These are phyloP conservation scores for Astrothelium macrocarpum DNA, from an alignment of 495 filamentous ascomycete genomes.

Conservation along the genomic window DNA sequence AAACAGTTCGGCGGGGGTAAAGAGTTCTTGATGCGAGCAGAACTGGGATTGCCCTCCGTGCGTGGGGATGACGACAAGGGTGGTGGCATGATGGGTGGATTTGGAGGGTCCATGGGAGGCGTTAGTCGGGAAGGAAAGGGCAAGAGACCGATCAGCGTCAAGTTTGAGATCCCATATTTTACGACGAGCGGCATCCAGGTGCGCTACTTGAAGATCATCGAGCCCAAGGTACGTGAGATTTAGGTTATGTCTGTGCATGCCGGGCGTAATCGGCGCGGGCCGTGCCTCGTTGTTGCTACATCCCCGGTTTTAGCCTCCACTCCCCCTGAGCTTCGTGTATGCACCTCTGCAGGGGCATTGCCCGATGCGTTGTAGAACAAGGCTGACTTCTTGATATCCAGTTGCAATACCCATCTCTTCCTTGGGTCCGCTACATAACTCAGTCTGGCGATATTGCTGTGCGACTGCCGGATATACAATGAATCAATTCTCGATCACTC, in stretches of 20 bases:
- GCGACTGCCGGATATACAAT: conserved; percentile 67
- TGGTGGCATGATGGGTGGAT: conserved; percentile 92
- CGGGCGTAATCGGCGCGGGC: background rate
- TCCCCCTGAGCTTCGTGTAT: background rate
- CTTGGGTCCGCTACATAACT: conserved; percentile 98
- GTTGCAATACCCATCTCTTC: conserved; percentile 87
- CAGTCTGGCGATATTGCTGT: conserved; percentile 94
- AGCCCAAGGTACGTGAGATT: conserved; percentile 74
- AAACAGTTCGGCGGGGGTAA: conserved; percentile 98
- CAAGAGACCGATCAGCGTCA: conserved; percentile 94
- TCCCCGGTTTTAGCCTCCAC: conserved; percentile 5
- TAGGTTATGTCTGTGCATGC: conserved; percentile 8
- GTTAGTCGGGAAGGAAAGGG: conserved; percentile 53
- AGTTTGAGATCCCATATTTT: conserved; percentile 99
- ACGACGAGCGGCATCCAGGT: conserved; percentile 98
- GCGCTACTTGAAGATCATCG: conserved; percentile 97
- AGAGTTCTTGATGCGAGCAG: conserved; percentile 99
- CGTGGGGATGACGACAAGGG: conserved; percentile 94
- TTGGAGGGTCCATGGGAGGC: conserved; percentile 91
- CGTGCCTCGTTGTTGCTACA: background rate
- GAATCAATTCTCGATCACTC: background rate
- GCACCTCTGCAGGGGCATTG: background rate
- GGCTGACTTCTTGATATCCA: conserved; percentile 20
- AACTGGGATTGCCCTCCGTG: conserved; percentile 87
- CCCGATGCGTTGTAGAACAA: background rate